A percentile compares a stretch with the other conserved stretches of the same genome.
Conservation (phyloP, 345 rosid species). For the Corchorus capsularis region DNA sequence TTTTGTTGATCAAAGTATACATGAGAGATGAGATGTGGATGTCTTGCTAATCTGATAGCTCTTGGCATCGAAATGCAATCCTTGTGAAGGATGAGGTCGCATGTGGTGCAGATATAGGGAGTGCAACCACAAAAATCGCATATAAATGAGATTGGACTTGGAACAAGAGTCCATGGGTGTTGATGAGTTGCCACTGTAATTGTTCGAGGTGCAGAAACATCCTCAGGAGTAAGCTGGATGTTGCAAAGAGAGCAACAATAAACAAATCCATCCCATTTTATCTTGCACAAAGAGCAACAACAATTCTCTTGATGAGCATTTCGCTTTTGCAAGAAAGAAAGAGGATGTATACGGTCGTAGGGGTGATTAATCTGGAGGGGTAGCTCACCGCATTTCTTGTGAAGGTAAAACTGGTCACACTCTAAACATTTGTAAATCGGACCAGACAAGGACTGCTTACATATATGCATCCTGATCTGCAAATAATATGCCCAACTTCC, state of each 20-base stretch:
- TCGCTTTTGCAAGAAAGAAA: not conserved
- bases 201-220: not conserved
- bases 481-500: no score
- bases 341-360: not conserved
- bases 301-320: not conserved
- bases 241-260: not conserved
- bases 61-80: conserved; percentile 6
- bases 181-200: not conserved
- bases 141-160: conserved; percentile 5
- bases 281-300: not conserved
- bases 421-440: no score
- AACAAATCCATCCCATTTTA: not conserved
- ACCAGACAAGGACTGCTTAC: no score
- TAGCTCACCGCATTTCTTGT: no score
- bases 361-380: not conserved
- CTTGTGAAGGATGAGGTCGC: conserved; percentile 11
- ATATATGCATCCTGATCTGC: no score
- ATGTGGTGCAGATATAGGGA: conserved; percentile 12
- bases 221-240: not conserved
- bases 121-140: conserved; percentile 30
- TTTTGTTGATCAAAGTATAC: not conserved
- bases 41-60: conserved; percentile 5
- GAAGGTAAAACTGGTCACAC: no score
- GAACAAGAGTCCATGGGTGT: not conserved
- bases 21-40: conserved; percentile 3